phyloP scores from a whole-genome alignment of 805 yeast species.

The Clavispora santaluciae region DNA sequence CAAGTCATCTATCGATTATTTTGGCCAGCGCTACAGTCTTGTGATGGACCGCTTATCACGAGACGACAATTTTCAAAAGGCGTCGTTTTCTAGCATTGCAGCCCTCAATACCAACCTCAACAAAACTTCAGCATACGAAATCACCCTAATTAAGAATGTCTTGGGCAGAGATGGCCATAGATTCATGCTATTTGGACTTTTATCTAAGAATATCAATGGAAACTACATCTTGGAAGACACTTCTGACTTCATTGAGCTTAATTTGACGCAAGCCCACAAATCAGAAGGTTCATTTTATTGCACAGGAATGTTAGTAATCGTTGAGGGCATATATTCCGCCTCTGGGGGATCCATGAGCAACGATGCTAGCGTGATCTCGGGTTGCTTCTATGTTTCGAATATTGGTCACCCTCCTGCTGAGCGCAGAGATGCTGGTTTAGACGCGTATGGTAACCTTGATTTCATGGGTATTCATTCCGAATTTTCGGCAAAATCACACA shows the following conservation, averaged over 20 bases:
- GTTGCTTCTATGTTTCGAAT: conserved; percentile 64
- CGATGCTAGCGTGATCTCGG: conserved; percentile 29
- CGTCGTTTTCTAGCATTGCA: conserved; percentile 39
- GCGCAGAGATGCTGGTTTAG: conserved; percentile 57
- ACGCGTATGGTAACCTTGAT: conserved; percentile 75
- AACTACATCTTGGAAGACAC: conserved; percentile 77
- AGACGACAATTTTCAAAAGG: conserved; percentile 66
- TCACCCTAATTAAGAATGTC: conserved; percentile 77
- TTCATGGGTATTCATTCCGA: conserved; percentile 45
- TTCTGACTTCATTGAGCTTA: conserved; percentile 67
- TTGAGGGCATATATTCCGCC: conserved; percentile 80
- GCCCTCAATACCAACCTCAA: conserved; percentile 30
- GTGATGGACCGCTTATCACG: conserved; percentile 68
- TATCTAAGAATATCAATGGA: conserved; percentile 60
- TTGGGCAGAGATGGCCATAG: conserved; percentile 77
- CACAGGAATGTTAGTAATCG: conserved; percentile 71
- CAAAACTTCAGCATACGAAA: conserved; percentile 17
- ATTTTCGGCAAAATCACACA: conserved; percentile 10
- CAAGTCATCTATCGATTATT: conserved; percentile 32
- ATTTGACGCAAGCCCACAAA: conserved; percentile 56
- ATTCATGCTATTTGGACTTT: conserved; percentile 74
- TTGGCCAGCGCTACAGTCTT: conserved; percentile 54
- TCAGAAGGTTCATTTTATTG: conserved; percentile 63
- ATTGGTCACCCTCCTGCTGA: conserved; percentile 90
- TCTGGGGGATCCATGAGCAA: conserved; percentile 43